phyloP scores from a whole-genome alignment of 495 filamentous ascomycete species.

The Aspergillus incahuasiensis region DNA sequence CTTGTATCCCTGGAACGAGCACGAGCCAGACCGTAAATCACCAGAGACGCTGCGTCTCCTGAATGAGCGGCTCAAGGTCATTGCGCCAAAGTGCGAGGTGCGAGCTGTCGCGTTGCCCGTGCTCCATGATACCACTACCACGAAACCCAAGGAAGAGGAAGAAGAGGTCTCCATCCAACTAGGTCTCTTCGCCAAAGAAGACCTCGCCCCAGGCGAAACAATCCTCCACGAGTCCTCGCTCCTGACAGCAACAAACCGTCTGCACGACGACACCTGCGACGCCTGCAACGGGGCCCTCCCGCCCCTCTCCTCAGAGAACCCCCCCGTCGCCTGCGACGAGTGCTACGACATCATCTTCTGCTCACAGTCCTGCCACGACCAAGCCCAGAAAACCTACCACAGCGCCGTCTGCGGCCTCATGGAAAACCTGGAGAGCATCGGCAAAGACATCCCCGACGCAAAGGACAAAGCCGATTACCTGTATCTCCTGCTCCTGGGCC shows the following conservation, averaged over 20 bases:
- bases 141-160: conserved; percentile 6
- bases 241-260: conserved; percentile 75
- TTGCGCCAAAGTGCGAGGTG: conserved; percentile 68
- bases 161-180: conserved; percentile 59
- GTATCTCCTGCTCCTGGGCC: conserved; percentile 72
- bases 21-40: conserved; percentile 82
- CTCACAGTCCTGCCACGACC: conserved; percentile 62
- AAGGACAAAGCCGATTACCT: conserved; percentile 69
- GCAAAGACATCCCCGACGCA: conserved; percentile 66
- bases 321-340: conserved; percentile 59
- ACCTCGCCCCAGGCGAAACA: conserved; percentile 71
- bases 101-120: conserved; percentile 66
- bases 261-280: conserved; percentile 78
- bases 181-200: conserved; percentile 80
- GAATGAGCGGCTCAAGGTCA: conserved; percentile 57
- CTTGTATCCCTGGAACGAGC: conserved; percentile 87
- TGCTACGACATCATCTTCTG: conserved; percentile 89
- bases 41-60: conserved; percentile 60
- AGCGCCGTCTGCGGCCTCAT: conserved; percentile 74
- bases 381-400: conserved; percentile 75
- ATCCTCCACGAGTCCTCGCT: conserved; percentile 75
- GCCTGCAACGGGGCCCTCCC: conserved; percentile 76
- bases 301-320: conserved; percentile 41
- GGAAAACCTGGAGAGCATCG: conserved; percentile 72
- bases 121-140: conserved; percentile 36